These are phyloP conservation scores for Asterella californica DNA, from an alignment of 225 moss, liverwort and hornwort species.

Conservation along the genomic window DNA sequence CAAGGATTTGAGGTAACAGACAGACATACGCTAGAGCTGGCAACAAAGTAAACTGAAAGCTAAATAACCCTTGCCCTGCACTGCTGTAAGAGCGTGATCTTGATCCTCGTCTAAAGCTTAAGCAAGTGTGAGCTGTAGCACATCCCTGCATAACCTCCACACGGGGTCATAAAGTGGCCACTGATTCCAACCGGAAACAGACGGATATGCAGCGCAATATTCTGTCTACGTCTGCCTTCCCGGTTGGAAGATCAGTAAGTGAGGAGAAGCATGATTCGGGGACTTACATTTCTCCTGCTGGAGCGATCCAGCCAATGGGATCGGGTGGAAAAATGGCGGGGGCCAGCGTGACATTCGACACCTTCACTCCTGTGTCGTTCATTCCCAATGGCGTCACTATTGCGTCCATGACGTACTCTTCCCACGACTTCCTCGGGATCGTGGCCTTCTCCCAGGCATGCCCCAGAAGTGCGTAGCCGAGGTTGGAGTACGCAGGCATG, in stretches of 20 bases:
- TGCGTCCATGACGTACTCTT: slow-evolving; percentile 11
- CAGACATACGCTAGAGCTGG: too few relatives aligned
- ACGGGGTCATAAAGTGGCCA: too few relatives aligned
- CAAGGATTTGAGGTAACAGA: too few relatives aligned
- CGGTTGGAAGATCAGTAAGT: not conserved
- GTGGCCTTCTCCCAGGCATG: slow-evolving; percentile 45
- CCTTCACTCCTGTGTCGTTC: slow-evolving; percentile 1
- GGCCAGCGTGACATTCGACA: slow-evolving; percentile 16
- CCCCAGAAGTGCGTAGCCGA: slow-evolving; percentile 33
- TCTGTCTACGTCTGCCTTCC: too few relatives aligned
- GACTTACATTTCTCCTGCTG: slow-evolving; percentile 21
- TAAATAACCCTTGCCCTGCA: too few relatives aligned
- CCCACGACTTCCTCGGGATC: slow-evolving; percentile 12
- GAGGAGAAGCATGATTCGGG: not conserved
- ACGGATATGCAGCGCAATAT: too few relatives aligned
- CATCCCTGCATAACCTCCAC: too few relatives aligned
- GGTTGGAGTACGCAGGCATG: slow-evolving; percentile 33
- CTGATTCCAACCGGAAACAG: too few relatives aligned
- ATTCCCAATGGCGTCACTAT: slow-evolving; percentile 17
- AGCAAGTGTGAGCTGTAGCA: too few relatives aligned
- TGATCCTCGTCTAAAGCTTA: too few relatives aligned
- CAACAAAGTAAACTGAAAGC: too few relatives aligned
- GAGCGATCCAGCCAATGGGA: slow-evolving; percentile 3
- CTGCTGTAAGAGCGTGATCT: too few relatives aligned
- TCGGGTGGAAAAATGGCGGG: not conserved